Evolutionary conservation across 768 basidiomycete species (phyloP).

Genomic region (Naganishia randhawae): DNA sequence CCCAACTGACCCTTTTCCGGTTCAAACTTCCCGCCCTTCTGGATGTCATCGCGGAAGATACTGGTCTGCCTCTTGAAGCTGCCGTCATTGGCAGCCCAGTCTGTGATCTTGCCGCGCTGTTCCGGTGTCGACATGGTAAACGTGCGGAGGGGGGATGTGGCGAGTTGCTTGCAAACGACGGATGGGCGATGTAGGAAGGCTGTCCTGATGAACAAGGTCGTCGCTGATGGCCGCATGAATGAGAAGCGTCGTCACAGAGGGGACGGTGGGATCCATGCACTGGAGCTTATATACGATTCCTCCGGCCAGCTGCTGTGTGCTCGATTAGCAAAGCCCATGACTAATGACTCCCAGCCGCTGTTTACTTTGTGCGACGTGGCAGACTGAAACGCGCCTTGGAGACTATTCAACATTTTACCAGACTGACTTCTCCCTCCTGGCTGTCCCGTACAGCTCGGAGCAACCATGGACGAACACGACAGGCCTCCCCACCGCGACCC

Average conservation of each 20-base stretch:
- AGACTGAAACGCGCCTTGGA: no score
- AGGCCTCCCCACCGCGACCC: constrained; percentile 24
- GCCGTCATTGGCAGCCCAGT: constrained; percentile 61
- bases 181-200: no score
- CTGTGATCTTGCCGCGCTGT: constrained; percentile 54
- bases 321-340: constrained; percentile 12
- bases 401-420: no score
- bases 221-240: no score
- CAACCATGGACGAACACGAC: not conserved
- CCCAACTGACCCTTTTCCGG: constrained; percentile 68
- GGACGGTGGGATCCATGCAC: no score
- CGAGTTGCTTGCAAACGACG: no score
- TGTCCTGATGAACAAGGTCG: no score
- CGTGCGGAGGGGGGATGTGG: not conserved
- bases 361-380: constrained; percentile 21
- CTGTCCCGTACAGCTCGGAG: not conserved
- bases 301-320: no score
- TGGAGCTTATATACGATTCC: not conserved
- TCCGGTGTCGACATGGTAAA: constrained; percentile 19
- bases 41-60: constrained; percentile 59
- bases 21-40: constrained; percentile 61
- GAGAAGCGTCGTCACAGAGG: no score
- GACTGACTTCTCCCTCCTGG: not conserved
- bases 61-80: constrained; percentile 62
- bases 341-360: not conserved